Evolutionary conservation across 192 early-diverging fungal species (phyloP), one percentile per base, ranked within the genome.

Genomic region (Dissophora ornata): DNA sequence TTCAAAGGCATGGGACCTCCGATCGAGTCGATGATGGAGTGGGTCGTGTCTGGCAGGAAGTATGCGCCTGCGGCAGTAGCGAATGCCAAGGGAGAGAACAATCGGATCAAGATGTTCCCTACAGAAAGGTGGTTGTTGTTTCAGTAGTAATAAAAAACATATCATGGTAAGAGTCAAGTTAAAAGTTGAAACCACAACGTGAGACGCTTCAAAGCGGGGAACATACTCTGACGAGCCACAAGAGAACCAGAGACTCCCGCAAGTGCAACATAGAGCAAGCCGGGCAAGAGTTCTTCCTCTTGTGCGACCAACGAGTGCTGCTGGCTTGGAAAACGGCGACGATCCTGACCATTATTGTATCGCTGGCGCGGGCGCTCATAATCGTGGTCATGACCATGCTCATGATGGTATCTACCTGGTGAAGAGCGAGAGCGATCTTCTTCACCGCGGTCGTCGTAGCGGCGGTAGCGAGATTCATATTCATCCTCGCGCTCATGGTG

Each of bases 61-160:
- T 61, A 75, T 3, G 71, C 71, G 7, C 71, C 71, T 22, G 62
- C 71, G 4, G 71, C 71, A 1, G 71, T 53, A 9, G 62, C 71
- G 24, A 75, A 75, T 0, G 71, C 71, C 50, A 75, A 36, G 3
- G 71, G 71, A 0, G 71, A 75, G 58, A 75, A 67, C 56, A 75
- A 55, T 0, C 71, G 48, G 58, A 75, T 49, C 34, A 75, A 29
- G 26, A 75, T 67, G 44, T 75, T 75, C 30, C 71, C 71, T 75
- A 38, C 16, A n/a, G n/a, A n/a, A n/a, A n/a, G n/a, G n/a, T n/a
- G n/a, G n/a, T n/a, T n/a, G n/a, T n/a, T n/a, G n/a, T n/a, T n/a
- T n/a, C n/a, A n/a, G n/a, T n/a, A n/a, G n/a, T n/a, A n/a, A 38
- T 38, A 38, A 13, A 38, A 38, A 38, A 38, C n/a, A n/a, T n/a